Evolutionary conservation across 805 yeast genomes (phyloP), one percentile per base, ranked within the genome.

Genomic region (Kodamaea sagamina): DNA sequence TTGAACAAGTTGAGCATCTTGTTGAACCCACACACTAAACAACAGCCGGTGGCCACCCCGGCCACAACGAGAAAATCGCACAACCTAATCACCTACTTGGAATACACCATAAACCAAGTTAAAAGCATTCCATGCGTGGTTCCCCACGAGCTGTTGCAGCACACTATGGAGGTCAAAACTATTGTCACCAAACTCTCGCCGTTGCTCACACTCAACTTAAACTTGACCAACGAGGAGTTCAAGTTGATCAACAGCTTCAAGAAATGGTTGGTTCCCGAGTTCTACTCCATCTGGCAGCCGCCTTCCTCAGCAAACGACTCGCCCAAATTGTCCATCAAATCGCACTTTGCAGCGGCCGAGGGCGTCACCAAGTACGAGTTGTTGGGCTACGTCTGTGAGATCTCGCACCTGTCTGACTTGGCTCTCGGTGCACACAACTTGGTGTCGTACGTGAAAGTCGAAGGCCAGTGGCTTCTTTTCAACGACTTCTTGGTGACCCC

Each of bases 401-500:
- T 86, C 4, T 71, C 71, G 32, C 77, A 77, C 41, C 76, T 76
- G 7, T 55, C 64, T 1, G 66, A 65, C 4, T 46, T 58, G 3
- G 45, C 64, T 0, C 47, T 49, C 32, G 79, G 79, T 3, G 65
- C 67, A 17, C 81, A 79, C 54, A 83, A 81, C 52, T 59, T 84
- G 40, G 84, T 86, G 0, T 75, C 89, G 0, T 77, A 76, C 51
- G 72, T 77, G 2, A 74, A 74, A 47, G 65, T 79, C 3, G 67
- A 63, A 11, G 73, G 73, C 36, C 58, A 58, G 52, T 93, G 99
- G 99, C 80, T 75, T 55, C 61, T 93, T 57, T 89, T 93, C 61
- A 93, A 93, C 58, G 98, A 93, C 62, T 93, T 92, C 63, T 67
- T 93, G 50, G 98, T 90, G 11, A 77, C 80, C 53, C 82, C 81